Evolutionary conservation across 768 basidiomycete species (phyloP), one percentile per base, ranked within the genome.

Genomic region (Russula earlei): DNA sequence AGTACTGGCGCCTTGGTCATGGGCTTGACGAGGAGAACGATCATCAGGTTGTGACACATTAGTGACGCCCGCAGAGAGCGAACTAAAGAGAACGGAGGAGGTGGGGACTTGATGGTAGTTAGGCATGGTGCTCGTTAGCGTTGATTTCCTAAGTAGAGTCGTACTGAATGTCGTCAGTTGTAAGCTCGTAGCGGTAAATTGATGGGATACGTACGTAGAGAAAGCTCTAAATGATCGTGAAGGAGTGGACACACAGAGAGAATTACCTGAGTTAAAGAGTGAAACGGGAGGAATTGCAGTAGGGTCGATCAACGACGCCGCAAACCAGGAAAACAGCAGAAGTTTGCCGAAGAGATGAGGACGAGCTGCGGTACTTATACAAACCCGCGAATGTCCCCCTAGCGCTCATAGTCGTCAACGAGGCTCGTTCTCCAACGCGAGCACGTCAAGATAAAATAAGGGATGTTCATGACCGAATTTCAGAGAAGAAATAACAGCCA

Each of bases 301-400:
- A 19, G 22, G 47, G 57, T 58, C 57, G 57, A 54, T 58, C 57
- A 0, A 58, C 57, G 52, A 58, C 57, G 57, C 57, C 57, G 44
- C 57, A 44, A 24, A 49, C 47, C 40, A 31, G 52, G 52, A 27
- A 49, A 38, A 44, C 46, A 36, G 38, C 20, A 54, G 46, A 38
- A 36, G 52, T n/a, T 17, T 49, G 36, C 19, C 34, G 34, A 44
- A 5, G 8, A 46, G 14, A 20, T 8, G 19, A 49, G 40, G 42
- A 15, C 34, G 27, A 29, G n/a, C 33, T 46, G 15, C 29, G n/a
- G 36, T 54, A 58, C 57, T 58, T 58, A 58, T 58, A 58, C 20
- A 19, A 34, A 24, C 46, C 34, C 19, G 33, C 24, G 46, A n/a
- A 24, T 9, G 8, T 24, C n/a, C 50, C 14, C 9, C 31, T 17